These are phyloP conservation scores for Boletus edulis DNA, from an alignment of 768 basidiomycete genomes.

Conservation along the genomic window DNA sequence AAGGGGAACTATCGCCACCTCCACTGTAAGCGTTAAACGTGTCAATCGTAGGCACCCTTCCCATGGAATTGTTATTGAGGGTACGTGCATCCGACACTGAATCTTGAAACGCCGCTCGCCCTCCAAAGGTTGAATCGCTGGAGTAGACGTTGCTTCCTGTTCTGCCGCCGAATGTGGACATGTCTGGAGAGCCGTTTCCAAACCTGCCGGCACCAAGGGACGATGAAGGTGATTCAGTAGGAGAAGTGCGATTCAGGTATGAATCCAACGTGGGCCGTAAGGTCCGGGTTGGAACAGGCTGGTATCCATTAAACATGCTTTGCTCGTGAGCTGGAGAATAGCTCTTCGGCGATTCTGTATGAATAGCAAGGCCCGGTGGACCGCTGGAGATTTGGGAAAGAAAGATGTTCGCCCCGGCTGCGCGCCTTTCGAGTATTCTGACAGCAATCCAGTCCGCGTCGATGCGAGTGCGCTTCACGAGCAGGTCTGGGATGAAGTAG, in stretches of 20 bases:
- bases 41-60: conserved; percentile 37
- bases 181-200: conserved; percentile 68
- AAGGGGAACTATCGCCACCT: conserved; percentile 30
- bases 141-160: conserved; percentile 36
- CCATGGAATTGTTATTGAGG: conserved; percentile 32
- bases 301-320: conserved; percentile 48
- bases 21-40: conserved; percentile 37
- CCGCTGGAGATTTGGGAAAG: conserved; percentile 45
- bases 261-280: conserved; percentile 67
- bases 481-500: conserved; percentile 80
- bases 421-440: conserved; percentile 52
- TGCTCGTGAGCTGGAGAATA: conserved; percentile 38
- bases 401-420: conserved; percentile 59
- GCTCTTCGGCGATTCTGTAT: conserved; percentile 49
- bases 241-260: conserved; percentile 51
- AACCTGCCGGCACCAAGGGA: conserved; percentile 65
- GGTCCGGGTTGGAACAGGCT: conserved; percentile 62
- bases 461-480: conserved; percentile 77
- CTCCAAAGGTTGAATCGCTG: conserved; percentile 35
- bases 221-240: conserved; percentile 71
- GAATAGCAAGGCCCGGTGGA: conserved; percentile 56
- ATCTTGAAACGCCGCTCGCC: conserved; percentile 41
- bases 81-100: conserved; percentile 38
- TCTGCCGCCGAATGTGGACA: conserved; percentile 52
- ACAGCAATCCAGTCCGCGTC: conserved; percentile 70